A percentile compares a stretch with the other conserved stretches of the same genome.
Conservation (phyloP, 2,329 filamentous ascomycete species). For the Microsporum canis region DNA sequence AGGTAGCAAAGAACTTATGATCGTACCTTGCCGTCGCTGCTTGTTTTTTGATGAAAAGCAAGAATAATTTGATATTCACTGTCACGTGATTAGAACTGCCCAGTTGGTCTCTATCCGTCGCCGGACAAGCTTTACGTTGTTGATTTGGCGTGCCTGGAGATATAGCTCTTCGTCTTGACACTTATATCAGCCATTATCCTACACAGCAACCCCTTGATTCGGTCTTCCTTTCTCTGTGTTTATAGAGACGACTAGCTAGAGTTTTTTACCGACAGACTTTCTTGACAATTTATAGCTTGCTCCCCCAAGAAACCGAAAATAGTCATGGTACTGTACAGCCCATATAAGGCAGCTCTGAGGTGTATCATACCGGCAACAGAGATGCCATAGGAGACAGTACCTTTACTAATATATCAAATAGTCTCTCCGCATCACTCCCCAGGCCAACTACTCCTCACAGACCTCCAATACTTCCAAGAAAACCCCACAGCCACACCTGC, state of each 20-base stretch:
- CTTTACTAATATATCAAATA: conserved; percentile 27
- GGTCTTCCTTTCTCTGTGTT: not conserved
- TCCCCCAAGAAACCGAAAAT: not conserved
- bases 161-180: not conserved
- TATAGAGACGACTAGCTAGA: not conserved
- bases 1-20: not conserved
- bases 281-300: not conserved
- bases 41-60: not conserved
- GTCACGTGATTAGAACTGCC: conserved; percentile 22
- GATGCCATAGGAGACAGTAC: not conserved
- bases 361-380: not conserved
- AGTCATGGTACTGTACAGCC: not conserved
- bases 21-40: not conserved
- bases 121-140: conserved; percentile 31
- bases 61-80: not conserved
- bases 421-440: conserved; percentile 83
- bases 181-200: not conserved
- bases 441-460: conserved; percentile 52
- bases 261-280: not conserved
- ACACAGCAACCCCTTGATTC: not conserved
- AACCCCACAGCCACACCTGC: conserved; percentile 44
- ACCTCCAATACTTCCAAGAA: conserved; percentile 52
- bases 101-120: conserved; percentile 16
- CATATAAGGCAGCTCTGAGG: not conserved
- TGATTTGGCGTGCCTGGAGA: conserved; percentile 14